A percentile compares a stretch with the other conserved stretches of the same genome.
These are phyloP conservation scores for Leccinum subtestaceum DNA, from an alignment of 768 basidiomycete species.

Conservation along the genomic window DNA sequence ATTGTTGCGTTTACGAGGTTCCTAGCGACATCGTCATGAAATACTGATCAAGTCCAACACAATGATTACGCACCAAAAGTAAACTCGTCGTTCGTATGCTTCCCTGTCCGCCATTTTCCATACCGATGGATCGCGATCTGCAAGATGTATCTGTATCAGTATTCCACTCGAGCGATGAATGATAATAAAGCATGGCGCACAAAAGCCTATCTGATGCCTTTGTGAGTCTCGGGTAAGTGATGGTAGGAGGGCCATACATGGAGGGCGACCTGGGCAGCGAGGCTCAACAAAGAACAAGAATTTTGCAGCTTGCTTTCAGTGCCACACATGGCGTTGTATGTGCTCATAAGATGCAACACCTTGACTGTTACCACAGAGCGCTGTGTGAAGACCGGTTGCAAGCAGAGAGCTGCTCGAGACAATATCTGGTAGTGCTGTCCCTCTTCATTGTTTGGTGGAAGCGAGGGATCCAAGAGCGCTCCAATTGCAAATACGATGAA, in stretches of 20 bases:
- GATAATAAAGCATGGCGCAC: conserved; percentile 7
- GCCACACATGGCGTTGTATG: conserved; percentile 53
- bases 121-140: conserved; percentile 49
- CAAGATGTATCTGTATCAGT: conserved; percentile 1
- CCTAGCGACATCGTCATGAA: not conserved
- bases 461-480: conserved; percentile 44
- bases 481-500: conserved; percentile 48
- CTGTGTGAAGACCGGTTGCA: conserved; percentile 44
- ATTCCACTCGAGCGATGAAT: not conserved
- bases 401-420: conserved; percentile 43
- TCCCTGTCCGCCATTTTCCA: conserved; percentile 51
- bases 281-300: conserved; percentile 44
- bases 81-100: conserved; percentile 50
- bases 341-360: conserved; percentile 50
- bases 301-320: conserved; percentile 49
- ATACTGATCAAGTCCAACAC: not conserved
- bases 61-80: conserved; percentile 42
- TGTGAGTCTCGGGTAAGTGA: conserved; percentile 1
- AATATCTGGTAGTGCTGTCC: conserved; percentile 52
- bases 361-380: conserved; percentile 49
- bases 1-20: conserved; percentile 46
- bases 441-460: conserved; percentile 48
- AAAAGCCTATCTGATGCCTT: conserved; percentile 11
- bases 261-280: conserved; percentile 47
- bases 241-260: conserved; percentile 34